phyloP scores from a whole-genome alignment of 2,329 filamentous ascomycete species.

The Diaporthe batatas region DNA sequence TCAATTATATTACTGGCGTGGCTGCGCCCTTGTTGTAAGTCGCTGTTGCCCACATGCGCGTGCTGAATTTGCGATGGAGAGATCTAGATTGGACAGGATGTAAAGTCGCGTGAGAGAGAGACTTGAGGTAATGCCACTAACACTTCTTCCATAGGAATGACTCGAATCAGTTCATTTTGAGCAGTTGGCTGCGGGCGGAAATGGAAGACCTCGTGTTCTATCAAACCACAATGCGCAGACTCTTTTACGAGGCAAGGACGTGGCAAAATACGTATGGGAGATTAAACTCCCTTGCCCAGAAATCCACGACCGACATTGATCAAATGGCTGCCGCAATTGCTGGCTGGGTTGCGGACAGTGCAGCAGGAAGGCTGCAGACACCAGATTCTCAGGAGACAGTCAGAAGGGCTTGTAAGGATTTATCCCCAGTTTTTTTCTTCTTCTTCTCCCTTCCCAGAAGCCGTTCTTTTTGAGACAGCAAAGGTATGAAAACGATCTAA shows the following conservation, averaged over 20 bases:
- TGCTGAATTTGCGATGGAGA: neutral
- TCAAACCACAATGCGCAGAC: neutral
- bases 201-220: neutral
- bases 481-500: neutral
- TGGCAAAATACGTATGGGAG: neutral
- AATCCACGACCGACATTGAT: neutral
- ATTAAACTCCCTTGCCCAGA: neutral
- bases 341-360: neutral
- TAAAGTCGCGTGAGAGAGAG: no score
- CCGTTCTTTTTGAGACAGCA: no score
- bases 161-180: neutral
- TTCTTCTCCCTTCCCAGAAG: no score
- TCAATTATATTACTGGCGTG: rapidly evolving
- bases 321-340: neutral
- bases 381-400: neutral
- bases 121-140: neutral
- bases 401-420: neutral
- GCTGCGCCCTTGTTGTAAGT: neutral
- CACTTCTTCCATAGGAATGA: neutral
- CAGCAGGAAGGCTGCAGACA: neutral
- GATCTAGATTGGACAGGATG: neutral
- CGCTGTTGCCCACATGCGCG: no score
- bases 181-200: neutral
- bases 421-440: neutral
- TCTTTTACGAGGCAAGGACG: neutral